Percentiles rank a stretch among this genome's conserved stretches.
Evolutionary conservation across 83 land plant species (phyloP).

Genomic region (Diphasiastrum complanatum): DNA sequence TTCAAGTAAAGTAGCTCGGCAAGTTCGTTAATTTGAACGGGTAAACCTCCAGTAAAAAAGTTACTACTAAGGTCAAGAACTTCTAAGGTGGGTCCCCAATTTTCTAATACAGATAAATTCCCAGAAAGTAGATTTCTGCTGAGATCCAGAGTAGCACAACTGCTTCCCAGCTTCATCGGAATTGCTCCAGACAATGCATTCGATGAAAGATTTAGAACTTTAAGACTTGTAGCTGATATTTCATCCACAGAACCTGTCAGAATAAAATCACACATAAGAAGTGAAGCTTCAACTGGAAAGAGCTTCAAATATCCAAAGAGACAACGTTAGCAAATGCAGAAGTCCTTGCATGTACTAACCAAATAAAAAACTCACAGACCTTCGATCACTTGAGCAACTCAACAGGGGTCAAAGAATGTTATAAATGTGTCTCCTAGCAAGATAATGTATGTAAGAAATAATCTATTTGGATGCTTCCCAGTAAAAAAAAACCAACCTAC

Average conservation of each 20-base stretch:
- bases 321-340: no score
- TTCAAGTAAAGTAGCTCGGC: conserved; percentile 33
- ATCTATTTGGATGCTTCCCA: no score
- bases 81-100: conserved; percentile 46
- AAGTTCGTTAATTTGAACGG: conserved; percentile 9
- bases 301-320: neutral
- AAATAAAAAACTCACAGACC: no score
- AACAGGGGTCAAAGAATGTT: no score
- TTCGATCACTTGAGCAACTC: no score
- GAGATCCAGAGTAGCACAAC: conserved; percentile 51
- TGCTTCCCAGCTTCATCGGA: conserved; percentile 44
- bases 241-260: neutral
- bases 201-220: conserved; percentile 12
- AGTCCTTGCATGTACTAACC: no score
- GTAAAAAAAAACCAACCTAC: no score
- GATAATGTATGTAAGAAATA: no score
- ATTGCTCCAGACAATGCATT: conserved; percentile 49
- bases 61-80: conserved; percentile 65
- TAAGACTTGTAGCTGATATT: neutral
- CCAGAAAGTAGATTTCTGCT: conserved; percentile 55
- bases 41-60: conserved; percentile 39
- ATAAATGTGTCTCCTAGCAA: no score
- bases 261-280: no score
- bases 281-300: no score
- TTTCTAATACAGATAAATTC: conserved; percentile 40